Evolutionary conservation across 2,329 filamentous ascomycete genomes (phyloP), one percentile per base, ranked within the genome.

Genomic region (Fusarium anthophilum): DNA sequence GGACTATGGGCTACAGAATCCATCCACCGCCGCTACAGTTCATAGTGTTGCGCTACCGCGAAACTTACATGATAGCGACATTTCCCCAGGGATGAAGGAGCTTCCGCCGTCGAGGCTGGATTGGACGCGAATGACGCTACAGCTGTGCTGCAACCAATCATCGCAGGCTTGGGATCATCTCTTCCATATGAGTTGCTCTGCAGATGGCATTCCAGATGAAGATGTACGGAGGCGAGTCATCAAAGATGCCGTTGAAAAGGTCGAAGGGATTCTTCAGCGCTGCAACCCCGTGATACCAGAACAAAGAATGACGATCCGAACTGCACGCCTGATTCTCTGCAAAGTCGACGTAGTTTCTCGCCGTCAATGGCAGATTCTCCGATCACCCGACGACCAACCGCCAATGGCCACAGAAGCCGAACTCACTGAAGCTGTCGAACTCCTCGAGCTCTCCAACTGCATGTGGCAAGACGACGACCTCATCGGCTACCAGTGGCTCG

Each of bases 51-150:
- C 86, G 45, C 83, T 89, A 79, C 88, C 89, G 3, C 81, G 87
- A 7, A 91, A 91, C 63, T 80, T 90, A 47, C 86, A 91, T 61
- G 89, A 91, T 69, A 77, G 74, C 20, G 87, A 89, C 47, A 78
- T 91, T 3, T 78, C 80, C 8, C 87, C 88, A 0, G 81, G 82
- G 10, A 88, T 87, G 84, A 82, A 78, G 14, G 82, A 85, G 0
- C 83, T 87, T 4, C 87, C 88, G 0, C 74, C 83, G 2, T 83
- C 87, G 18, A 83, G 86, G 5, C 73, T 79, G 6, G 86, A 87
- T 22, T 90, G 88, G 79, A 91, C 90, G 0, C 86, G 88, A 37
- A 90, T 91, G 85, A 87, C 88, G 0, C 86, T 90, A 63, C 84
- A 83, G 17, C 77, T 91, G 6, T 84, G 89, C n/a, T 84, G 85